phyloP scores from a whole-genome alignment of 306 rosid genomes.

The Fagus crenata region DNA sequence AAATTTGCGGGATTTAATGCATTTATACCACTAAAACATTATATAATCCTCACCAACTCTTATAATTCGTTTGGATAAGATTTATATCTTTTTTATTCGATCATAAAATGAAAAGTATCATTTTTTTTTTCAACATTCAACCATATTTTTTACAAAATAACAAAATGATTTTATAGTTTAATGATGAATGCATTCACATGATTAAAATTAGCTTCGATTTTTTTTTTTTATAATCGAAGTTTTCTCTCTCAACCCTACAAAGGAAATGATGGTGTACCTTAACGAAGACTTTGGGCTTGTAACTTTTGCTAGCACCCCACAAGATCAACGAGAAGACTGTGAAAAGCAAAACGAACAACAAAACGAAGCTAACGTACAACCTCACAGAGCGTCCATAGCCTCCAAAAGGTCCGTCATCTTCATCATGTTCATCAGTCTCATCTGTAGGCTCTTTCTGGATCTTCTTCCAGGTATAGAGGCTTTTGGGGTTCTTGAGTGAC shows the following conservation, averaged over 20 bases:
- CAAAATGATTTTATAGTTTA: no score
- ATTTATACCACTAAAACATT: background rate
- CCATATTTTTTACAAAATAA: no score
- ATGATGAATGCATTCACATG: no score
- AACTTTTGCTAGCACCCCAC: constrained; percentile 90
- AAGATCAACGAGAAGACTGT: constrained; percentile 64
- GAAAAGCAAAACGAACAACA: constrained; percentile 58
- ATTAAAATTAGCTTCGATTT: no score
- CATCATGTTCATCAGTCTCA: constrained; percentile 33
- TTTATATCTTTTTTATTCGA: no score
- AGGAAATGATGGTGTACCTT: constrained; percentile 41
- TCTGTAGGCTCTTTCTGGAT: constrained; percentile 35
- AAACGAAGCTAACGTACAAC: constrained; percentile 48
- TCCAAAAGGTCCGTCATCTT: background rate
- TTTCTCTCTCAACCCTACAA: no score
- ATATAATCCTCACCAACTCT: background rate
- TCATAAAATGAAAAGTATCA: no score
- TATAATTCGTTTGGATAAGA: no score
- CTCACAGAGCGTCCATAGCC: constrained; percentile 42
- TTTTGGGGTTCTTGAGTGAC: constrained; percentile 61
- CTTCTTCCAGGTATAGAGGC: constrained; percentile 58
- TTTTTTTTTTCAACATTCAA: no score
- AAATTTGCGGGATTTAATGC: background rate
- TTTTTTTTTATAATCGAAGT: no score
- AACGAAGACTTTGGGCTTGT: constrained; percentile 49